Percentiles rank a stretch among this genome's conserved stretches.
phyloP scores from a whole-genome alignment of 257 asterid genomes.

The Nyctanthes arbortristis region DNA sequence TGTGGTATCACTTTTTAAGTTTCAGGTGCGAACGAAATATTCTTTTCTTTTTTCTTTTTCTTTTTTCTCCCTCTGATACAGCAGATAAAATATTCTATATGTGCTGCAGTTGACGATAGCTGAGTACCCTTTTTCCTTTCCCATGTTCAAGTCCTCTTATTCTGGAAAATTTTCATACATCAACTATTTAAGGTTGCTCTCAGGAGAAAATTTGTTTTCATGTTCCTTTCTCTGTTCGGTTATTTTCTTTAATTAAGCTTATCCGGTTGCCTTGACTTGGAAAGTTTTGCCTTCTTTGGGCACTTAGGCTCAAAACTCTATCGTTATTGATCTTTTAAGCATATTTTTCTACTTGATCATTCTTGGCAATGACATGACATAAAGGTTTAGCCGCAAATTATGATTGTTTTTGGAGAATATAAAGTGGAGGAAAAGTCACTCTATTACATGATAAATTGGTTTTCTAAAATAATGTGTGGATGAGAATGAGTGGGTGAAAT shows the following conservation, averaged over 20 bases:
- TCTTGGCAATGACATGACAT: neutral
- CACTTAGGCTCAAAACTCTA: neutral
- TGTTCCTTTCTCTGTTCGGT: neutral
- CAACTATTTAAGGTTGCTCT: neutral
- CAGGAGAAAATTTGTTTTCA: neutral
- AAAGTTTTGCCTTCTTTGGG: neutral
- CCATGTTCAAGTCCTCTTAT: neutral
- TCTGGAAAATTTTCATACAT: neutral
- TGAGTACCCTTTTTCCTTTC: neutral
- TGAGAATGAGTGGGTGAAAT: no score
- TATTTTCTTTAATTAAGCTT: neutral
- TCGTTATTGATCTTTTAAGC: neutral
- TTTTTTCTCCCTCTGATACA: no score
- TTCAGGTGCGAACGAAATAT: slow-evolving; percentile 1
- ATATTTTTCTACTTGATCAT: neutral
- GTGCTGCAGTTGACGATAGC: neutral
- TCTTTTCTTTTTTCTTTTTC: no score
- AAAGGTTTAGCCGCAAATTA: no score
- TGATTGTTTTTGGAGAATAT: no score
- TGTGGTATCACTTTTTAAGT: neutral
- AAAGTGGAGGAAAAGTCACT: no score
- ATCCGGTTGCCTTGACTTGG: slow-evolving; percentile 6
- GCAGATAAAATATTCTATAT: neutral
- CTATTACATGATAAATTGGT: no score
- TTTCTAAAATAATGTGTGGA: no score